Base-by-base conservation (phyloP, 202 grass and related monocot species). In the Panicum virgatum region DNA sequence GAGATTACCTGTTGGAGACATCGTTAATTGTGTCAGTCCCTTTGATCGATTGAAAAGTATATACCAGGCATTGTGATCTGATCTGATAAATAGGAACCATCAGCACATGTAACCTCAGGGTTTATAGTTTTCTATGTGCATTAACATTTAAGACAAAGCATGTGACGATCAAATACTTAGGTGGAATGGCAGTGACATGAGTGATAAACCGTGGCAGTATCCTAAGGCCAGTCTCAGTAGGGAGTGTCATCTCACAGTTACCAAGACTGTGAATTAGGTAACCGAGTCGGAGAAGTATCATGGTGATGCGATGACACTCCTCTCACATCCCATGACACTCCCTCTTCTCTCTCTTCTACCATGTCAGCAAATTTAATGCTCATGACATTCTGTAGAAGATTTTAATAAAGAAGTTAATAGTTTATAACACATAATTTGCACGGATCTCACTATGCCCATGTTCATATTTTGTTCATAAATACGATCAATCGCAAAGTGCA, bases 1-100 rank as follows among this genome's bases (percentile, higher is more conserved):
- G 80, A 77, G 45, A 47, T 26, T 68, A 94, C 92, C 92, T 94
- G 82, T 81, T 47, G 14, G 46, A 52, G 1, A 29, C 7, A 84
- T 74, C 50, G 11, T 66, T 29, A 76, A 46, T 67, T 47, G 25
- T 47, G 26, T 37, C 23, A 30, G 58, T 66, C 53, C 3, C 4
- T 22, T 48, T 58, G 60, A 76, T 40, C 54, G 60, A 69, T 30
- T 3, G 2, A 62, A 82, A 30, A 5, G 16, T 52, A 76, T 82
- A 43, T 34, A 44, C 19, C 53, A 42, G 44, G 25, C 36, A 82
- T 9, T 69, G 18, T 36, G 63, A 76, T 62, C 43, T 70, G 70
- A 81, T 81, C 42, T 77, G 42, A 76, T 73, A 42, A 4, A 67
- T 45, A 22, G n/a, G 26, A 62, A 34, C 62, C 47, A 56, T 43